These are phyloP conservation scores for Pleurostoma richardsiae DNA, from an alignment of 2,329 filamentous ascomycete genomes.

Conservation along the genomic window DNA sequence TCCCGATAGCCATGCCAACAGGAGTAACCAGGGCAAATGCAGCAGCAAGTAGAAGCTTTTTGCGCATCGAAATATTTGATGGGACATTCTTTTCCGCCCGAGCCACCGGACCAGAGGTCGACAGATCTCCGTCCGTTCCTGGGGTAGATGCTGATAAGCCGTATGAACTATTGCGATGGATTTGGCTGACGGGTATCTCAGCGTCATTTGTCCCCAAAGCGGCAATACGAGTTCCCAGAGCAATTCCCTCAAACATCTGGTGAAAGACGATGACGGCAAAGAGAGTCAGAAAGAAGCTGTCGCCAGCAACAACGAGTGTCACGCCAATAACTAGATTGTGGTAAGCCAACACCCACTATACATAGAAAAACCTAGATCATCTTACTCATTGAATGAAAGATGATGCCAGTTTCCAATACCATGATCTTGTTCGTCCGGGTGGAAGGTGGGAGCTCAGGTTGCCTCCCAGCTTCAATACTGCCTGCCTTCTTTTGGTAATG, in stretches of 20 bases:
- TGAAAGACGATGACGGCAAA: conserved; percentile 70
- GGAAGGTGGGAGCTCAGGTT: conserved; percentile 13
- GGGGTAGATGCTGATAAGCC: no score
- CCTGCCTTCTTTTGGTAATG: conserved; percentile 22
- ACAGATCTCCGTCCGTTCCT: conserved; percentile 1
- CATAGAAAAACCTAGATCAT: conserved; percentile 4
- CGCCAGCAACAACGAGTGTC: conserved; percentile 56
- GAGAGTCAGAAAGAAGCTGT: conserved; percentile 51
- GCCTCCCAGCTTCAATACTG: conserved; percentile 3
- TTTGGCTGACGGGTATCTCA: background rate
- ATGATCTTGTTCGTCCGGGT: conserved; percentile 55
- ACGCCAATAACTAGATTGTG: conserved; percentile 50
- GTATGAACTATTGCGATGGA: background rate
- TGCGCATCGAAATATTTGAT: conserved; percentile 26
- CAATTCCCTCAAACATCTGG: conserved; percentile 73
- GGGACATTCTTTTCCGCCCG: background rate
- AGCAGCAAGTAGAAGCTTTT: conserved; percentile 56
- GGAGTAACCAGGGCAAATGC: conserved; percentile 69
- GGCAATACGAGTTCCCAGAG: conserved; percentile 67
- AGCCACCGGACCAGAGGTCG: background rate
- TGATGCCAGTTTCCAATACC: conserved; percentile 67
- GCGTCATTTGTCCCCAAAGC: conserved; percentile 35
- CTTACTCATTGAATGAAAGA: conserved; percentile 69
- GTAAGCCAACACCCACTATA: background rate
- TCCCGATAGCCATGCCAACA: conserved; percentile 75